Percentiles rank a stretch among this genome's conserved stretches.
phyloP scores from a whole-genome alignment of 2,329 filamentous ascomycete genomes.

The Sclerotinia subarctica region DNA sequence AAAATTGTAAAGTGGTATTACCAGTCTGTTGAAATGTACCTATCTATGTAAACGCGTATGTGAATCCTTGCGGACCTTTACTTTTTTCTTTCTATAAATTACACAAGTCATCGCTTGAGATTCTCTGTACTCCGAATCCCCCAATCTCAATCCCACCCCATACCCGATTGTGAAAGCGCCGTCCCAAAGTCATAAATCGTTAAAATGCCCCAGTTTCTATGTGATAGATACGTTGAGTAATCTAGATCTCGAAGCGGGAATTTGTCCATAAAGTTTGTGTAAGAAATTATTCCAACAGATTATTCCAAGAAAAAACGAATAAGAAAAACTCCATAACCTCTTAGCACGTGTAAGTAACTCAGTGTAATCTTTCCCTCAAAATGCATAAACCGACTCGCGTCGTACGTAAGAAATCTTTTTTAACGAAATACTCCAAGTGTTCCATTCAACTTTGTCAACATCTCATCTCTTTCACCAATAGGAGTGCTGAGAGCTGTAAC shows the following conservation, averaged over 20 bases:
- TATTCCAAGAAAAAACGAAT: too few relatives aligned
- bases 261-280: neutral
- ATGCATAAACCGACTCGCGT: conserved; percentile 16
- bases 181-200: conserved; percentile 10
- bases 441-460: conserved; percentile 63
- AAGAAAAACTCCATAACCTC: conserved; percentile 2
- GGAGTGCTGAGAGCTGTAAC: conserved; percentile 81
- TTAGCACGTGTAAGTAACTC: conserved; percentile 2
- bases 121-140: conserved; percentile 10
- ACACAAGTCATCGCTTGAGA: conserved; percentile 21
- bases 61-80: conserved; percentile 17
- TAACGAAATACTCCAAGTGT: conserved; percentile 34
- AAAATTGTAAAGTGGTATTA: conserved; percentile 2
- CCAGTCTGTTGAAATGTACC: conserved; percentile 3
- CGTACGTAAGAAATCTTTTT: conserved; percentile 14
- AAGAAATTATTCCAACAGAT: neutral
- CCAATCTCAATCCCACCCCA: neutral
- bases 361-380: neutral
- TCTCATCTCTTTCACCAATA: conserved; percentile 83
- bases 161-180: conserved; percentile 8
- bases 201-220: conserved; percentile 1
- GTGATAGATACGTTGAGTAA: conserved; percentile 10
- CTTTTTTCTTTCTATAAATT: conserved; percentile 12
- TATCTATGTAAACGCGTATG: conserved; percentile 7
- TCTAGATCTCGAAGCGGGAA: neutral